These are phyloP conservation scores for Globisporangium barbulae DNA, from an alignment of 352 stramenopile species.

Conservation along the genomic window DNA sequence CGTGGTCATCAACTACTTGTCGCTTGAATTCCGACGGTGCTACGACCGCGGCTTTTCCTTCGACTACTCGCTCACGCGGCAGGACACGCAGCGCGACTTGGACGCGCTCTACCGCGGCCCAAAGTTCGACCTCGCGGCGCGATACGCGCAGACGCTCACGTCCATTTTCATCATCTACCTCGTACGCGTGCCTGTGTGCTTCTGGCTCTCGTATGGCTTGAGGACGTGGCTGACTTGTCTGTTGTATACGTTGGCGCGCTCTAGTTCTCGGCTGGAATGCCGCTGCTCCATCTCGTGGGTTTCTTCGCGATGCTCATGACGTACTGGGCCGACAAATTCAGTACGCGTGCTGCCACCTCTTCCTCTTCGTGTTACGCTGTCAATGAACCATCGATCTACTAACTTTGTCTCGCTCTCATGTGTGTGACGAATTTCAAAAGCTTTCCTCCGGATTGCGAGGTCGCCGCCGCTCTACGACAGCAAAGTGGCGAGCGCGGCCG, in stretches of 20 bases:
- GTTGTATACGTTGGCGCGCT: not conserved
- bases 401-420: not conserved
- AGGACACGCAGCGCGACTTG: conserved; percentile 81
- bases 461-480: conserved; percentile 71
- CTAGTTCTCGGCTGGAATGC: conserved; percentile 81
- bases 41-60: conserved; percentile 62
- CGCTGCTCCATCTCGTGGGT: conserved; percentile 69
- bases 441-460: conserved; percentile 68
- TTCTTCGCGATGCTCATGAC: conserved; percentile 72
- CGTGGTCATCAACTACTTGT: conserved; percentile 53
- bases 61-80: conserved; percentile 58
- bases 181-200: conserved; percentile 23
- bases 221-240: not conserved
- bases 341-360: conserved; percentile 27
- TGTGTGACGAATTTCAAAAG: conserved; percentile 9
- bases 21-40: conserved; percentile 48
- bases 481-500: conserved; percentile 56
- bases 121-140: conserved; percentile 68
- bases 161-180: conserved; percentile 81
- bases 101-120: conserved; percentile 74
- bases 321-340: conserved; percentile 88
- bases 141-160: conserved; percentile 76
- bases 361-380: not conserved
- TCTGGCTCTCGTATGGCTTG: not conserved
- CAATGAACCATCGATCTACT: not conserved